phyloP scores from a whole-genome alignment of 1,284 basidiomycete species.

The Entoloma clypeatum region DNA sequence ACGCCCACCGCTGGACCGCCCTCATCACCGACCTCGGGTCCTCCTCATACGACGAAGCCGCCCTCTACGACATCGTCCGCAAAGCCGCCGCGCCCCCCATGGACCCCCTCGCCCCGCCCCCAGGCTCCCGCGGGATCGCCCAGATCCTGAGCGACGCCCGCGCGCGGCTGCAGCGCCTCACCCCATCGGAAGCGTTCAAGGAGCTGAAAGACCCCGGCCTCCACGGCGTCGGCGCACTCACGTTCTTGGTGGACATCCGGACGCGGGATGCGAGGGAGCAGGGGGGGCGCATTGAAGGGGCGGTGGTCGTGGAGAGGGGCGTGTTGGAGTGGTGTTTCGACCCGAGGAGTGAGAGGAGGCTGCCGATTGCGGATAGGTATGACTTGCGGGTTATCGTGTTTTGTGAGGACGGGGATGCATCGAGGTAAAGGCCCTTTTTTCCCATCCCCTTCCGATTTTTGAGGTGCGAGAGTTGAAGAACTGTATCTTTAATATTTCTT shows the following conservation, averaged over 20 bases:
- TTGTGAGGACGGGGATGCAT: slow-evolving; percentile 67
- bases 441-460: neutral
- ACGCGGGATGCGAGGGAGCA: slow-evolving; percentile 50
- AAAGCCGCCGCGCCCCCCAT: slow-evolving; percentile 57
- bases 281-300: slow-evolving; percentile 57
- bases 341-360: slow-evolving; percentile 51
- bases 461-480: neutral
- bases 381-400: slow-evolving; percentile 68
- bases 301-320: slow-evolving; percentile 66
- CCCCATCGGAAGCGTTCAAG: slow-evolving; percentile 53
- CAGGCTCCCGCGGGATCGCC: slow-evolving; percentile 54
- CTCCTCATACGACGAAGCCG: slow-evolving; percentile 53
- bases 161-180: slow-evolving; percentile 58
- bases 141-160: slow-evolving; percentile 54
- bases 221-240: slow-evolving; percentile 50
- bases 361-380: slow-evolving; percentile 65
- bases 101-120: slow-evolving; percentile 57
- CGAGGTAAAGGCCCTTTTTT: slow-evolving; percentile 30
- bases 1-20: slow-evolving; percentile 42
- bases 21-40: slow-evolving; percentile 48
- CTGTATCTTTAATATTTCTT: too few species aligned
- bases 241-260: slow-evolving; percentile 73
- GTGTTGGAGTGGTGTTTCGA: slow-evolving; percentile 74
- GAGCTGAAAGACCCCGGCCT: slow-evolving; percentile 51
- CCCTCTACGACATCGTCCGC: slow-evolving; percentile 61